Base-by-base conservation (phyloP, 2,329 filamentous ascomycete species). In the Colletotrichum eleusines region DNA sequence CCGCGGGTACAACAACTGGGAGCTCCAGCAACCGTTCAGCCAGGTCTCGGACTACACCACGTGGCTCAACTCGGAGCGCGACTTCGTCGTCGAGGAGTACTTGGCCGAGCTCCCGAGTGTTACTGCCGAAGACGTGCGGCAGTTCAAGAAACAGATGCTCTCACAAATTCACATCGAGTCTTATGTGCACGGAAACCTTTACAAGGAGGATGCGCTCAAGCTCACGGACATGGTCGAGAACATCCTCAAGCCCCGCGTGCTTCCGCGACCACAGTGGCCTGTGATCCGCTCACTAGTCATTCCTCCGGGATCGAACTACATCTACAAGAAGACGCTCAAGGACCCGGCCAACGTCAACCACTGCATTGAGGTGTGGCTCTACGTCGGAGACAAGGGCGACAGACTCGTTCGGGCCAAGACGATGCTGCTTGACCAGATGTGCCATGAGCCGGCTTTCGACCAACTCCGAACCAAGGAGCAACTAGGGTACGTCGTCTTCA, bases 381-480 rank as follows among this genome's bases (percentile, higher is more conserved):
- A 90, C 69, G 84, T 94, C 57, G 92, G 93, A 26, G 87, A 89
- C 73, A 89, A 90, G 73, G 86, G 89, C 3, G 91, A 97, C 77
- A 87, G 90, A n/a, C 78, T 81, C 7, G 81, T 93, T 16, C 89
- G 94, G 23, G 93, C 95, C 18, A 94, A 93, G 80, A 87, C 93
- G 0, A 85, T 97, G 51, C 86, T 99, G 7, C 87, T 98, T 51
- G 92, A 94, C 33, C 96, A 98, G 81, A 92, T 99, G 83, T 91
- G 94, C 0, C 93, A 97, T 67, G 96, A 99, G 82, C 95, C 95
- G 5, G 92, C 92, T 11, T 99, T 98, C 78, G 94, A 99, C 81
- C 94, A 97, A 80, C 87, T 99, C 9, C 90, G 96, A 60, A 98
- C 96, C 53, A 98, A 98, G 81, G 95, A 99, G 80, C 95, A 99